Evolutionary conservation across 257 asterid genomes (phyloP).

Genomic region (Solanum bukasovii): DNA sequence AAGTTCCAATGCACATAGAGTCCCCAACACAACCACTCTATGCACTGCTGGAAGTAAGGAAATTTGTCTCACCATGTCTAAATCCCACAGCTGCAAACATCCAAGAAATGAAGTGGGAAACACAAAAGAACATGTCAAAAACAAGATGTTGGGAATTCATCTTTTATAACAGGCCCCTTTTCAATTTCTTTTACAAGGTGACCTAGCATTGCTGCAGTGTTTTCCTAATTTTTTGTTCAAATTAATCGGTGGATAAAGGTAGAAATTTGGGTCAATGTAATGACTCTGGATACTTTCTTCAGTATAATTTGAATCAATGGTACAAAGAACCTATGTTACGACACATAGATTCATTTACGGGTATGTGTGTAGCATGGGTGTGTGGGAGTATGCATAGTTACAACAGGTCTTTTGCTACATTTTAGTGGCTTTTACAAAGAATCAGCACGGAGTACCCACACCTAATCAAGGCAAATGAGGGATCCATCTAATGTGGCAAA

Average conservation of each 20-base stretch:
- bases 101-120: not conserved
- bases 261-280: not conserved
- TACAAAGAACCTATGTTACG: not conserved
- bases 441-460: not conserved
- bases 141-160: not conserved
- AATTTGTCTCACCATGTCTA: slow-evolving; percentile 43
- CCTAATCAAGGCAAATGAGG: not conserved
- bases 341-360: not conserved
- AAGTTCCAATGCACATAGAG: slow-evolving; percentile 86
- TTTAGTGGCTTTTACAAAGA: not conserved
- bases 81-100: slow-evolving; percentile 63
- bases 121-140: not conserved
- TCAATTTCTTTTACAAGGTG: not conserved
- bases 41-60: slow-evolving; percentile 64
- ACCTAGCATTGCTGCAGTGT: not conserved
- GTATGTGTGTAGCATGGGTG: too few species aligned
- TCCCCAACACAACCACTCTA: slow-evolving; percentile 75
- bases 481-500: not conserved
- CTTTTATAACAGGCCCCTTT: not conserved
- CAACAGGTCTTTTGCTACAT: not conserved
- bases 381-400: too few species aligned
- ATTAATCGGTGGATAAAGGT: not conserved
- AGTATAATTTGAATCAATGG: not conserved
- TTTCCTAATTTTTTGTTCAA: not conserved
- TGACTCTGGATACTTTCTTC: not conserved